A percentile compares a stretch with the other conserved stretches of the same genome.
Conservation (phyloP, 1,139 yeast species). For the Taphrina populina region DNA sequence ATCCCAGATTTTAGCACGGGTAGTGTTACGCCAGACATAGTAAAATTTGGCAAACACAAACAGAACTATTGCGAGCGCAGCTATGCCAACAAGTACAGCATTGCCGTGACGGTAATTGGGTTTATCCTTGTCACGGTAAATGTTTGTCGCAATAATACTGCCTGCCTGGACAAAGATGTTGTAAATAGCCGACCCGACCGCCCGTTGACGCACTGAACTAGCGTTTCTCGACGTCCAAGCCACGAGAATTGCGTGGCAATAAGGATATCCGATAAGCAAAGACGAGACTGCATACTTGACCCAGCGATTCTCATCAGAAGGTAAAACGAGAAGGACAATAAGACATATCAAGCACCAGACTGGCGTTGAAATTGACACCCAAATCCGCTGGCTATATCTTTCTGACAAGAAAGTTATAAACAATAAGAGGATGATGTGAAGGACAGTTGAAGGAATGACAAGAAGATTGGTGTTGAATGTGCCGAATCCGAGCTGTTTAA, state of each 20-base stretch:
- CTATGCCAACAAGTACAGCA: conserved; percentile 48
- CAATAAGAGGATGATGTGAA: conserved; percentile 49
- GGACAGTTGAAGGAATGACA: conserved; percentile 43
- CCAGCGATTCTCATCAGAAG: conserved; percentile 50
- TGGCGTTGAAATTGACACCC: conserved; percentile 39
- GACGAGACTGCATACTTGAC: conserved; percentile 55
- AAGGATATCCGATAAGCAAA: conserved; percentile 52
- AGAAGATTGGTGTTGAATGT: conserved; percentile 56
- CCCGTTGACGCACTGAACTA: conserved; percentile 51
- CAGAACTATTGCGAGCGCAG: conserved; percentile 42
- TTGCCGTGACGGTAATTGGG: conserved; percentile 60
- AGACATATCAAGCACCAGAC: conserved; percentile 11
- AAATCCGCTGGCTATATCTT: conserved; percentile 45
- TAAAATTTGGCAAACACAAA: conserved; percentile 43
- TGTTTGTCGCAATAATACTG: conserved; percentile 53
- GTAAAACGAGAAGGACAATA: background rate
- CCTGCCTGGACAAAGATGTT: conserved; percentile 64
- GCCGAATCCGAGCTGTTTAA: conserved; percentile 56
- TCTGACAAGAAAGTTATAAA: conserved; percentile 49
- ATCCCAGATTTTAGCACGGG: conserved; percentile 53
- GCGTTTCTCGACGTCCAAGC: conserved; percentile 24
- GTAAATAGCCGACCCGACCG: conserved; percentile 62
- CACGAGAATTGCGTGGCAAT: conserved; percentile 39
- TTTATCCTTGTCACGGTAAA: conserved; percentile 58
- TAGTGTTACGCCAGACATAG: conserved; percentile 53